Evolutionary conservation across 495 filamentous ascomycete species (phyloP).

Genomic region (Penicillium angulare): DNA sequence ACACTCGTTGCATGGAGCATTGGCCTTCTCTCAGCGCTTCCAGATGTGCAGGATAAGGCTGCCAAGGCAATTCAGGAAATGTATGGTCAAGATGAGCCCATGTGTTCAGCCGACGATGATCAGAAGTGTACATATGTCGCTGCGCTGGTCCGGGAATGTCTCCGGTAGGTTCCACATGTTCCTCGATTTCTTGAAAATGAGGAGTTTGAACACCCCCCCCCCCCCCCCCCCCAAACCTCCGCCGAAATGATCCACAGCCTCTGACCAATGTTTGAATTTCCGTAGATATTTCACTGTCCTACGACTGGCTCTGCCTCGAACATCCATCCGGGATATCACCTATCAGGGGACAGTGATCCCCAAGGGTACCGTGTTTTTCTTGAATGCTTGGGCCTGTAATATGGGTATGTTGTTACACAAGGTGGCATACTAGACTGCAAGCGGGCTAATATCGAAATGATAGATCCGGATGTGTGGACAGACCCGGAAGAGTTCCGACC

Average conservation of each 20-base stretch:
- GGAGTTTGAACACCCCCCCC: too few relatives aligned
- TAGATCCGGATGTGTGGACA: slow-evolving; percentile 56
- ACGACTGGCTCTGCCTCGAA: slow-evolving; percentile 59
- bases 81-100: slow-evolving; percentile 50
- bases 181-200: not conserved
- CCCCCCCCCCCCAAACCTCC: not conserved
- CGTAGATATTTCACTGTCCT: slow-evolving; percentile 57
- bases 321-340: slow-evolving; percentile 56
- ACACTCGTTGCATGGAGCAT: slow-evolving; percentile 64
- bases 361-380: slow-evolving; percentile 57
- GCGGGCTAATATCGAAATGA: slow-evolving; percentile 1
- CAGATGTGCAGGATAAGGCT: slow-evolving; percentile 60
- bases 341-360: slow-evolving; percentile 58
- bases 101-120: slow-evolving; percentile 58
- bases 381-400: slow-evolving; percentile 67
- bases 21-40: slow-evolving; percentile 53
- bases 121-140: slow-evolving; percentile 60
- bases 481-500: slow-evolving; percentile 60
- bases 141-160: slow-evolving; percentile 58
- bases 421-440: too few relatives aligned
- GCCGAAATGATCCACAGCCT: not conserved
- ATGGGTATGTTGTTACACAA: slow-evolving; percentile 41
- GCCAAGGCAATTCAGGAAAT: slow-evolving; percentile 52
- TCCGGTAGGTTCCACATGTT: slow-evolving; percentile 37
- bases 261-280: not conserved